Evolutionary conservation across 1,284 basidiomycete genomes (phyloP).

Genomic region (Moniliella sp.): DNA sequence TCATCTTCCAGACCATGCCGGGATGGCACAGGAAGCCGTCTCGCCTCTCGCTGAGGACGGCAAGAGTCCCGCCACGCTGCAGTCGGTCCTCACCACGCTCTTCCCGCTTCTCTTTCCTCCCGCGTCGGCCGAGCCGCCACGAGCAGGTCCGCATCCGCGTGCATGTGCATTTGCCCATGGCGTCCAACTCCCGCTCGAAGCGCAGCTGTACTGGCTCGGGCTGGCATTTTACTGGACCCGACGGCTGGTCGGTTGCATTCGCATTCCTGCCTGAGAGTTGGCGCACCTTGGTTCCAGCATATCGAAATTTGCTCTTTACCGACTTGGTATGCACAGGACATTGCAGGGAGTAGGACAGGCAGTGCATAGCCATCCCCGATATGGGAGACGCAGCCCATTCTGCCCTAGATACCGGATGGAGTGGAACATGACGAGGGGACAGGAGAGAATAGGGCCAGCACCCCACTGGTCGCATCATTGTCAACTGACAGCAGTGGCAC

Average conservation of each 20-base stretch:
- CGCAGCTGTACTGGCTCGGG: conserved; percentile 82
- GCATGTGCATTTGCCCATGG: conserved; percentile 57
- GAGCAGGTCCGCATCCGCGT: conserved; percentile 23
- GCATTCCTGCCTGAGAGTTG: too few species aligned
- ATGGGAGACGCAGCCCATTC: too few species aligned
- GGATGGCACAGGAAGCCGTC: conserved; percentile 67
- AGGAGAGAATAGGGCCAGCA: too few species aligned
- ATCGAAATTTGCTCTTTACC: not conserved
- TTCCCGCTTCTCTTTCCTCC: conserved; percentile 38
- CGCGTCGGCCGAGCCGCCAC: conserved; percentile 9
- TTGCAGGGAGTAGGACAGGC: too few species aligned
- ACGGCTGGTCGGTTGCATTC: conserved; percentile 55
- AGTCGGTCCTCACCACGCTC: conserved; percentile 32
- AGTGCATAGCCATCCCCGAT: too few species aligned
- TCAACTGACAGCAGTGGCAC: too few species aligned
- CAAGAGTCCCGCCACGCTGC: conserved; percentile 37
- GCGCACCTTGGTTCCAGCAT: not conserved
- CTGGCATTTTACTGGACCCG: conserved; percentile 65
- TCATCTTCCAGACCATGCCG: conserved; percentile 63
- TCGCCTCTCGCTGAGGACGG: conserved; percentile 52
- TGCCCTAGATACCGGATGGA: too few species aligned
- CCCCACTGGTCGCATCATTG: too few species aligned
- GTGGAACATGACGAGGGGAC: too few species aligned
- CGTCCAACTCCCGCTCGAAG: conserved; percentile 58
- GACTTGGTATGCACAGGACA: too few species aligned